Conservation (phyloP, 73 alveolate species). For the Uronychia binucleata region DNA sequence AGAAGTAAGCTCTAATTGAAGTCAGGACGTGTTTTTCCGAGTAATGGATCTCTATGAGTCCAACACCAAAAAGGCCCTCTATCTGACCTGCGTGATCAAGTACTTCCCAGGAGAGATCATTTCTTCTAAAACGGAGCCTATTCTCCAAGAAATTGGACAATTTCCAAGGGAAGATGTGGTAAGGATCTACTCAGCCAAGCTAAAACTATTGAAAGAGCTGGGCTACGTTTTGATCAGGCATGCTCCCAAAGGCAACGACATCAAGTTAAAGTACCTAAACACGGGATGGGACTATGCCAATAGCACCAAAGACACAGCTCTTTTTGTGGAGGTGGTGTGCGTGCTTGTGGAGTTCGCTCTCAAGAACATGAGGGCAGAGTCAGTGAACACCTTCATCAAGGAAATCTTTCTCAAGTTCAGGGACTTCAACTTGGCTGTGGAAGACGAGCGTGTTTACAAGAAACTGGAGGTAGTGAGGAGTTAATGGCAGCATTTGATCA, state of each 20-base stretch:
- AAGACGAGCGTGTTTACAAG: constrained; percentile 50
- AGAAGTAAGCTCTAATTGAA: neutral
- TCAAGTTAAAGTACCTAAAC: constrained; percentile 52
- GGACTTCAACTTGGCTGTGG: constrained; percentile 51
- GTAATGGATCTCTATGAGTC: constrained; percentile 52
- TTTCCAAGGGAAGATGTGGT: constrained; percentile 1
- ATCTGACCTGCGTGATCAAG: constrained; percentile 49
- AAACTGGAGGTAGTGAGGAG: constrained; percentile 30
- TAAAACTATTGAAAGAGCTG: constrained; percentile 34
- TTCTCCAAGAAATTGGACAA: constrained; percentile 31
- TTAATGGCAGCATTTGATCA: constrained; percentile 12
- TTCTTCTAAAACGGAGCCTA: constrained; percentile 40
- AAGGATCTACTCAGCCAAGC: neutral
- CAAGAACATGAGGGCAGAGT: constrained; percentile 66
- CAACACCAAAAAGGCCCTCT: constrained; percentile 59
- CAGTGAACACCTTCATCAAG: constrained; percentile 69
- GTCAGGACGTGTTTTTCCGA: constrained; percentile 30
- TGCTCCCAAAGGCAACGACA: constrained; percentile 51
- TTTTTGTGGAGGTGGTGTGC: constrained; percentile 66
- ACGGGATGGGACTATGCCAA: constrained; percentile 63
- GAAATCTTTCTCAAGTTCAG: constrained; percentile 68
- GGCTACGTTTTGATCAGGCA: constrained; percentile 48
- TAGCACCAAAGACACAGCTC: constrained; percentile 48
- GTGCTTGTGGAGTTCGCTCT: constrained; percentile 77
- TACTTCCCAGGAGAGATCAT: constrained; percentile 69